Evolutionary conservation across 2,329 filamentous ascomycete species (phyloP).

Genomic region (Pseudogymnoascus sp.): DNA sequence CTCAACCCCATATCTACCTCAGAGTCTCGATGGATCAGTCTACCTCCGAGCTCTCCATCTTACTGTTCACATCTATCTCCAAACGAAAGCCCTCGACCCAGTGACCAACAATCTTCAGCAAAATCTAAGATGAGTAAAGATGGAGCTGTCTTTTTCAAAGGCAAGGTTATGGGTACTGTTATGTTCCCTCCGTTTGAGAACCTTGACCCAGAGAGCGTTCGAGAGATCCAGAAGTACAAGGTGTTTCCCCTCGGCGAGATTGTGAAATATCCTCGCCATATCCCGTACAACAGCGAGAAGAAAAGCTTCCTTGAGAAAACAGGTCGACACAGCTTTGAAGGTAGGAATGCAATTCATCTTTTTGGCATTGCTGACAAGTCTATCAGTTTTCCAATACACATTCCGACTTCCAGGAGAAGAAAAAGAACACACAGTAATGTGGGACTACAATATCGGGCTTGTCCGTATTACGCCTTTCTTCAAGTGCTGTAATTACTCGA

Average conservation of each 20-base stretch:
- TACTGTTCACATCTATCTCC: slow-evolving; percentile 22
- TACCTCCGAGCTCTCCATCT: slow-evolving; percentile 35
- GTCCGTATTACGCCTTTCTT: slow-evolving; percentile 93
- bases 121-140: slow-evolving; percentile 60
- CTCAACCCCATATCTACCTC: slow-evolving; percentile 49
- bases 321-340: slow-evolving; percentile 79
- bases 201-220: slow-evolving; percentile 48
- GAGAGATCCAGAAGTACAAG: slow-evolving; percentile 54
- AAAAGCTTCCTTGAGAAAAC: slow-evolving; percentile 83
- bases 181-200: slow-evolving; percentile 69
- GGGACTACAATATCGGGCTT: slow-evolving; percentile 93
- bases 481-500: slow-evolving; percentile 79
- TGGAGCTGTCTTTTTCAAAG: slow-evolving; percentile 53
- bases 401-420: slow-evolving; percentile 65
- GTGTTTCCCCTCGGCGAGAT: slow-evolving; percentile 61
- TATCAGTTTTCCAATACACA: slow-evolving; percentile 71
- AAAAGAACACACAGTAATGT: slow-evolving; percentile 71
- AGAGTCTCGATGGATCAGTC: slow-evolving; percentile 34
- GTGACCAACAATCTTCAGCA: slow-evolving; percentile 25
- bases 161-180: slow-evolving; percentile 56
- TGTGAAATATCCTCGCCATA: slow-evolving; percentile 59
- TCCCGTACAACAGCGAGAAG: slow-evolving; percentile 92
- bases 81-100: slow-evolving; percentile 23
- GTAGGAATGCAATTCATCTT: slow-evolving; percentile 39
- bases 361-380: slow-evolving; percentile 18